These are phyloP conservation scores for Kurtzmaniella quercitrusa DNA, from an alignment of 1,139 yeast species.

Conservation along the genomic window DNA sequence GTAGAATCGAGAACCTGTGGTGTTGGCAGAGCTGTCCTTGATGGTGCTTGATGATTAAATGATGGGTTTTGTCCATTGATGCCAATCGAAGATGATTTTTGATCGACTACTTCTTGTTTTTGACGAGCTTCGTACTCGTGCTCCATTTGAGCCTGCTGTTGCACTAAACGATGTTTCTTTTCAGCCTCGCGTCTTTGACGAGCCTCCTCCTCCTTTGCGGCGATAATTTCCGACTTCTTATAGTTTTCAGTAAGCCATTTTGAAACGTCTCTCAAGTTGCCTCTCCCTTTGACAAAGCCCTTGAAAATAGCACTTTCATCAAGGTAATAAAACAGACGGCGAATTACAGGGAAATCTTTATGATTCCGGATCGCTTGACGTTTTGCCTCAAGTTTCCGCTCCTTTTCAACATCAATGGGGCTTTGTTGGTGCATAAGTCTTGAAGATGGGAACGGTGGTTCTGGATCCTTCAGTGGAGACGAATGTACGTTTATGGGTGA, in stretches of 20 bases:
- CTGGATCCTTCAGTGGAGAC: slow-evolving; percentile 18
- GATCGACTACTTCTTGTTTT: not conserved
- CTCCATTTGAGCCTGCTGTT: not conserved
- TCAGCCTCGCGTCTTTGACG: slow-evolving; percentile 13
- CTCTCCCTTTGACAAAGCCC: slow-evolving; percentile 58
- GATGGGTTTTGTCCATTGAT: slow-evolving; percentile 13
- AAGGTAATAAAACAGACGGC: slow-evolving; percentile 43
- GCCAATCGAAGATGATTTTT: slow-evolving; percentile 14
- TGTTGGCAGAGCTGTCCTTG: not conserved
- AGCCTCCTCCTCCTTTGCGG: slow-evolving; percentile 20
- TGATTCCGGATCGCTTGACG: slow-evolving; percentile 40
- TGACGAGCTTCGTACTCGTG: not conserved
- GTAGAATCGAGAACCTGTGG: slow-evolving; percentile 32
- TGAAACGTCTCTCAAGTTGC: slow-evolving; percentile 53
- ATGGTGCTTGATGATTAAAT: slow-evolving; percentile 9
- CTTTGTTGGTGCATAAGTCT: slow-evolving; percentile 8
- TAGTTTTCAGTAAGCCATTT: slow-evolving; percentile 42
- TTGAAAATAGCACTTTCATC: slow-evolving; percentile 52
- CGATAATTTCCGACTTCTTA: slow-evolving; percentile 27
- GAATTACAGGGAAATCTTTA: slow-evolving; percentile 46
- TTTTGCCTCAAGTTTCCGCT: slow-evolving; percentile 30
- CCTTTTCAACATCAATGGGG: slow-evolving; percentile 19
- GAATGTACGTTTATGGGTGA: slow-evolving; percentile 29
- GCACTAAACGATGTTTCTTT: slow-evolving; percentile 4
- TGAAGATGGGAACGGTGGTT: slow-evolving; percentile 13